Evolutionary conservation across 2,329 filamentous ascomycete genomes (phyloP).

Genomic region (Pseudovirgaria hyperparasitica): DNA sequence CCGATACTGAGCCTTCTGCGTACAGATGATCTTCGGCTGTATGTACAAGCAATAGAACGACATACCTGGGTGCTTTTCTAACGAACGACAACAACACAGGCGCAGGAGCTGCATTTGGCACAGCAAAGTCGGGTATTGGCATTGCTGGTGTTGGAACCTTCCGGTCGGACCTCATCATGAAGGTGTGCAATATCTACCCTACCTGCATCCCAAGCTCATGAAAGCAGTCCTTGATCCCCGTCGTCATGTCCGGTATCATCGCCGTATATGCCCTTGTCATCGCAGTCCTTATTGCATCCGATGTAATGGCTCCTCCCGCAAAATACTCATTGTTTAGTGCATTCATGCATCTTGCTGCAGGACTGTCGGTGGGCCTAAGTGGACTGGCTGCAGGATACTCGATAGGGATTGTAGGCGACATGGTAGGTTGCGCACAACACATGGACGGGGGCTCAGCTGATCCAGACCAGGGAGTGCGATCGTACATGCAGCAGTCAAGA

Average conservation of each 20-base stretch:
- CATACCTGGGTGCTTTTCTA: too few relatives aligned
- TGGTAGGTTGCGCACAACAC: slow-evolving; percentile 38
- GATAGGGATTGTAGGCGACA: slow-evolving; percentile 91
- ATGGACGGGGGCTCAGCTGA: slow-evolving; percentile 8
- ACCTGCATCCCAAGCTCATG: slow-evolving; percentile 10
- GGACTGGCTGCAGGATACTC: slow-evolving; percentile 39
- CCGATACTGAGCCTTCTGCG: slow-evolving; percentile 11
- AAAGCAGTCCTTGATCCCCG: slow-evolving; percentile 63
- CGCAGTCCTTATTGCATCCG: slow-evolving; percentile 86
- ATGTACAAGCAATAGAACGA: slow-evolving; percentile 23
- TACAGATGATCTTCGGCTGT: slow-evolving; percentile 70
- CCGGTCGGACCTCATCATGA: slow-evolving; percentile 81
- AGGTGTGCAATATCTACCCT: slow-evolving; percentile 38
- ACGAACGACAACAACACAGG: slow-evolving; percentile 31
- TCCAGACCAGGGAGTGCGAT: slow-evolving; percentile 56
- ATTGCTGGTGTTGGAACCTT: slow-evolving; percentile 79
- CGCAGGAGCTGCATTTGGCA: slow-evolving; percentile 71
- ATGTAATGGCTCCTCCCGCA: slow-evolving; percentile 59
- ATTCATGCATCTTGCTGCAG: slow-evolving; percentile 87
- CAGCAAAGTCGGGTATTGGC: slow-evolving; percentile 77
- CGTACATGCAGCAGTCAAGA: slow-evolving; percentile 91
- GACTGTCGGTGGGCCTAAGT: slow-evolving; percentile 56
- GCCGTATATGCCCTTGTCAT: slow-evolving; percentile 97
- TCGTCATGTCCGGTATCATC: slow-evolving; percentile 98
- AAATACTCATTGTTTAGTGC: slow-evolving; percentile 79